Base-by-base conservation (phyloP, 345 rosid species). In the Heritiera littoralis region DNA sequence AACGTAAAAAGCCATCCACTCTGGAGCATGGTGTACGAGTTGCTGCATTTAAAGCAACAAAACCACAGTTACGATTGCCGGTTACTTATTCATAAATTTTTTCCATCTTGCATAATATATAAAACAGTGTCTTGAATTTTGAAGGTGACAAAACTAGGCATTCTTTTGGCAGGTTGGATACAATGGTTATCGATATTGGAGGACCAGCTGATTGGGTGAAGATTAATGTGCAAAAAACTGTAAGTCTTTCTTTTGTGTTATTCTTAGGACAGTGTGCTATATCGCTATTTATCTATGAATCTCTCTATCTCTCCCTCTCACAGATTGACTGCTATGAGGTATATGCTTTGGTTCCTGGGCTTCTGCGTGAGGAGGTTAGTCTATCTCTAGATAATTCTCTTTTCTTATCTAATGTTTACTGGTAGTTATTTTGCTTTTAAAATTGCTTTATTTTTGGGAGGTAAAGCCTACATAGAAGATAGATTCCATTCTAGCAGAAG, bases 191-290 rank as follows among this genome's bases (percentile, higher is more conserved):
- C 67, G 91, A 89, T 80, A 73, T 86, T 76, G 94, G 94, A 48
- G 90, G 89, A 43, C 91, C 92, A 38, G 94, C 94, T 56, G 91
- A 91, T 72, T 91, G 92, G 94, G 92, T 91, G 82, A 91, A 91
- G 88, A 81, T 89, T 77, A 89, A 87, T 12, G 94, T 91, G 72
- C 86, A 85, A 63, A 89, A 85, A 81, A 80, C 80, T 74, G 94
- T 91, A 80, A 81, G 91, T 74, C 76, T 76, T 77, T 81, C 81
- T 78, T 32, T 8, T 0, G 18, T 10, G 71, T 66, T 35, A 35
- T 76, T 81, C 59, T 17, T 71, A 58, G 46, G 64, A 40, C 40
- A 70, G 43, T 43, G 28, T 17, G 20, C 20, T 58, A 60, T 38
- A 5, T 38, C 30, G 10, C 35, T 5, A 2, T 17, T 35, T 35